Base-by-base conservation (phyloP, 2,329 filamentous ascomycete species). In the Microdochium paspali region DNA sequence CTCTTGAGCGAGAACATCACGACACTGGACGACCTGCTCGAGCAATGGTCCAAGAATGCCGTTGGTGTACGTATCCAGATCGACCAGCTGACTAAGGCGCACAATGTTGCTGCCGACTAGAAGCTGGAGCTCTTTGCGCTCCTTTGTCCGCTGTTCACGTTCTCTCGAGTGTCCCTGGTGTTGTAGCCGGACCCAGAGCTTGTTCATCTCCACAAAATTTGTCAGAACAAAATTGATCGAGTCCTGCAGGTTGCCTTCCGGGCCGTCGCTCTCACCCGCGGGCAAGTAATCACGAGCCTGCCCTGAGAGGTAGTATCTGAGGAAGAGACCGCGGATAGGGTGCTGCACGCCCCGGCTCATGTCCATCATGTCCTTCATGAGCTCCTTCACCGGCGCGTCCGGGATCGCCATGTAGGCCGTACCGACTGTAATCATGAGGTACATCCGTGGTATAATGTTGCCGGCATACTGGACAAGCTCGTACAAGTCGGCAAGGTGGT, bases 321-420 rank as follows among this genome's bases (percentile, higher is more conserved):
- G 71, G 65, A 98, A 98, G 47, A 98, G 75, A 18, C 93, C 93
- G 49, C 93, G 87, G 53, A 96, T 90, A 15, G 93, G 93, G 67
- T 98, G 93, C 62, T 98, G 93, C 21, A 98, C 90, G 48, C 93
- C 93, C 53, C 93, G 81, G 68, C 90, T 97, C 93, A 98, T 98
- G 68, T 98, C 93, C 93, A 98, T 98, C 93, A 98, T 98, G 67
- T 98, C 93, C 70, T 98, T 98, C 93, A 98, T 98, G 53, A 98
- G 89, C 73, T 98, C 93, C 71, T 98, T 98, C 56, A 98, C 93
- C 1, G 93, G 93, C 49, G 94, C 93, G 76, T 97, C 93, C 60
- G 93, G 87, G 61, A 98, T 94, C 24, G 88, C 85, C 93, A 98
- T 98, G 73, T 98, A 98, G 44, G 95, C 94, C 2, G 93, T 98